Evolutionary conservation across 306 rosid genomes (phyloP).

Genomic region (Cicer arietinum): DNA sequence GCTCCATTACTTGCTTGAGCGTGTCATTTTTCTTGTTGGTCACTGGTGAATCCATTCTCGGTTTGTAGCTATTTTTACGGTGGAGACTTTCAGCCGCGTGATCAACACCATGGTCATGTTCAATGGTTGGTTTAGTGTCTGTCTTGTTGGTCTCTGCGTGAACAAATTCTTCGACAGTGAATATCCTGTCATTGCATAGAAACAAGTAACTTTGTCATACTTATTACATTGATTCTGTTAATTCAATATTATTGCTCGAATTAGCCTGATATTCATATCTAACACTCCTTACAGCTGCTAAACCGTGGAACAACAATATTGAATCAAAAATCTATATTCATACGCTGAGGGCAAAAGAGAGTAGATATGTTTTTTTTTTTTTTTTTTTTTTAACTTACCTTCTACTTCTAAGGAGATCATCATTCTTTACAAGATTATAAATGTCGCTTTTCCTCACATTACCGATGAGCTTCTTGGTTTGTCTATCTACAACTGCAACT

Average conservation of each 20-base stretch:
- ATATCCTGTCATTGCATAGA: slow-evolving; percentile 46
- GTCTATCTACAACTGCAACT: slow-evolving; percentile 56
- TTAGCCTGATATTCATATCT: background rate
- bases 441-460: slow-evolving; percentile 58
- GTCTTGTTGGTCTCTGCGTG: slow-evolving; percentile 41
- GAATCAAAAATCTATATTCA: background rate
- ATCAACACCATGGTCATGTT: slow-evolving; percentile 42
- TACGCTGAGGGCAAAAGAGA: background rate
- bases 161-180: slow-evolving; percentile 60
- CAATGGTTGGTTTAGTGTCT: slow-evolving; percentile 32
- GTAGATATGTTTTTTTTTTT: background rate
- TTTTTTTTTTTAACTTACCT: slow-evolving; percentile 48
- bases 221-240: background rate
- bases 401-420: slow-evolving; percentile 51
- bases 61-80: slow-evolving; percentile 43
- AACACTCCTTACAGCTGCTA: too few species aligned
- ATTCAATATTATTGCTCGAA: background rate
- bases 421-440: slow-evolving; percentile 55
- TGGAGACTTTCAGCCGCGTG: slow-evolving; percentile 44
- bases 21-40: slow-evolving; percentile 60
- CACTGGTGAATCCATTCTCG: slow-evolving; percentile 61
- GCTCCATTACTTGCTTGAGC: slow-evolving; percentile 62
- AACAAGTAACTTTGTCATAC: slow-evolving; percentile 11
- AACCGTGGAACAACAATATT: too few species aligned
- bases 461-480: slow-evolving; percentile 61